A percentile compares a stretch with the other conserved stretches of the same genome.
Evolutionary conservation across 495 filamentous ascomycete genomes (phyloP).

Genomic region (Evansstolkia leycettana): DNA sequence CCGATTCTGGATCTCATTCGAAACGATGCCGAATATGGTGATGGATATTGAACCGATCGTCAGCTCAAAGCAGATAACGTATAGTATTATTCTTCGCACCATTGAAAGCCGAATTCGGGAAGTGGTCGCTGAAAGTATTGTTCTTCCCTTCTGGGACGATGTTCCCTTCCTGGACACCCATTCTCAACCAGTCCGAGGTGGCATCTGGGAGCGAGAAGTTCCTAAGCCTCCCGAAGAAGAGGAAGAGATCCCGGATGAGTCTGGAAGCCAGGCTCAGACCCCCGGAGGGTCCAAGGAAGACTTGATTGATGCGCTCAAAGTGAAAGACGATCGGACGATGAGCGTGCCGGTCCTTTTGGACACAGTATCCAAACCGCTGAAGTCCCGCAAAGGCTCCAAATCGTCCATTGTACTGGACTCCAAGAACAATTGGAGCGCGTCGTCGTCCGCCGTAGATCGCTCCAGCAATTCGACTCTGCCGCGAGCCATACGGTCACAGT

Average conservation of each 20-base stretch:
- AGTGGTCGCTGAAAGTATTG: conserved; percentile 81
- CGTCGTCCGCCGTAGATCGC: conserved; percentile 31
- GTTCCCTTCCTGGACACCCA: conserved; percentile 74
- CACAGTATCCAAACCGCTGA: conserved; percentile 12
- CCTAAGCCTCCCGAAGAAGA: conserved; percentile 27
- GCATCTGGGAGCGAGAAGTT: conserved; percentile 67
- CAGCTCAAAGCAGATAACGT: conserved; percentile 89
- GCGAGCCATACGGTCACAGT: conserved; percentile 45
- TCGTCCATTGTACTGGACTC: conserved; percentile 15
- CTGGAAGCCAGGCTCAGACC: conserved; percentile 37
- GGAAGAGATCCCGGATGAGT: conserved; percentile 43
- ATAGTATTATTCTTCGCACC: conserved; percentile 75
- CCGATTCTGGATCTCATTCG: conserved; percentile 87
- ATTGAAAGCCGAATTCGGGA: conserved; percentile 93
- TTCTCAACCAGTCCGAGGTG: conserved; percentile 66
- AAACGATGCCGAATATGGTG: conserved; percentile 81
- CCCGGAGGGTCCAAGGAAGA: conserved; percentile 20
- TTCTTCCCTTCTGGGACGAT: conserved; percentile 95
- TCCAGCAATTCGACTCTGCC: conserved; percentile 27
- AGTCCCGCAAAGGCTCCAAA: conserved; percentile 22
- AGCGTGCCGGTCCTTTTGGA: conserved; percentile 37
- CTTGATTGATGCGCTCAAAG: conserved; percentile 19
- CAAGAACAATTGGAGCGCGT: conserved; percentile 12
- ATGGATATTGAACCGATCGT: conserved; percentile 91
- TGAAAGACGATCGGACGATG: conserved; percentile 47